Evolutionary conservation across 495 filamentous ascomycete genomes (phyloP), one percentile per base, ranked within the genome.

Genomic region (Immersiella caudata): DNA sequence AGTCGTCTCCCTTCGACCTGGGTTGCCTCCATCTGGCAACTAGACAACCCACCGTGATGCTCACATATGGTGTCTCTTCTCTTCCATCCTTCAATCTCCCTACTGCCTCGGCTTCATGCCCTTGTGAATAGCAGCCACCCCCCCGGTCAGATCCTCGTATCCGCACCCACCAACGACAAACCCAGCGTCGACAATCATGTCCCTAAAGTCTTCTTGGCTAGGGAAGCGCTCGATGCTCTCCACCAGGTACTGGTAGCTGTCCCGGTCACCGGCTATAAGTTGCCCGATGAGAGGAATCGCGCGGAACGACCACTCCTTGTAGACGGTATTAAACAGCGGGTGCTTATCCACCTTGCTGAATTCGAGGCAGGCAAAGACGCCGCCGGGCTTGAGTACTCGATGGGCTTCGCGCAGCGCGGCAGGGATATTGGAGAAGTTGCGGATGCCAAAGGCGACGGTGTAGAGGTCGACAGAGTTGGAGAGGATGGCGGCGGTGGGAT

Each of bases 211-310:
- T 59, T 85, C 80, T 83, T 99, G 95, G 59, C 81, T 86, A 3
- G 96, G 96, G 75, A 98, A 99, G 50, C 85, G 81, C 82, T 97
- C 93, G 80, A 99, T 98, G 79, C 93, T 97, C 86, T 99, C 95
- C 26, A 98, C 96, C 40, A 99, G 80, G 81, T 99, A 99, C 86
- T 98, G 96, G 78, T 99, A 99, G 74, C 93, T 97, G 71, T 93
- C 93, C 60, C 95, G 84, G 76, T 99, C 95, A 2, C 91, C 94
- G 3, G 95, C 96, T 33, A 99, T 94, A 69, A 99, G 70, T 81
- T 99, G 94, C 20, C 95, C 95, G 76, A 99, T 97, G 55, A 99
- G 72, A 1, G 95, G 95, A 69, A 99, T 99, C 18, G 93, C 92
- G 59, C 87, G 84, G 79, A 98, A 99, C 70, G 93, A 97, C 92